Evolutionary conservation across 805 yeast species (phyloP).

Genomic region (Candida sithepensis): DNA sequence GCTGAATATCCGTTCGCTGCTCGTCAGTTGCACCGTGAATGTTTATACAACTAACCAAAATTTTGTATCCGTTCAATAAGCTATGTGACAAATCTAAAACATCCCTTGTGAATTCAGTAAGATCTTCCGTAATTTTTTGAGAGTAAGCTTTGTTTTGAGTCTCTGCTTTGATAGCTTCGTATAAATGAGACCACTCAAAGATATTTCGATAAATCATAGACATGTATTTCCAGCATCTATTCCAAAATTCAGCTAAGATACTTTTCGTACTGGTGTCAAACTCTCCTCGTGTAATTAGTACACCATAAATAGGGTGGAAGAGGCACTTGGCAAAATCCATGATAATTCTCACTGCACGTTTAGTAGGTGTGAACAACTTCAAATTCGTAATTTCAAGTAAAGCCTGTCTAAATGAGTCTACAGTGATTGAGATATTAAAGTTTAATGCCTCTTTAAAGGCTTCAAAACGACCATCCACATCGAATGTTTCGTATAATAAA

Average conservation of each 20-base stretch:
- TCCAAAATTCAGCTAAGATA: constrained; percentile 55
- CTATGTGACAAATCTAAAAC: constrained; percentile 73
- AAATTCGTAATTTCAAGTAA: constrained; percentile 13
- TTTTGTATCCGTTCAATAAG: constrained; percentile 61
- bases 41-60: constrained; percentile 32
- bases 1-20: constrained; percentile 19
- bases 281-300: constrained; percentile 27
- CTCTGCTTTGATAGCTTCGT: constrained; percentile 24
- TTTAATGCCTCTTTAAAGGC: constrained; percentile 57
- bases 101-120: constrained; percentile 76
- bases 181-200: constrained; percentile 62
- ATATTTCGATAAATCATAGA: constrained; percentile 66
- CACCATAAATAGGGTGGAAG: constrained; percentile 64
- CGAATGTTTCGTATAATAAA: constrained; percentile 70
- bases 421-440: constrained; percentile 39
- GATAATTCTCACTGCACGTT: constrained; percentile 61
- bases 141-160: constrained; percentile 17
- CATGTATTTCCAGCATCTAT: constrained; percentile 65
- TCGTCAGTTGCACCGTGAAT: constrained; percentile 17
- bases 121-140: constrained; percentile 20
- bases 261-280: constrained; percentile 13
- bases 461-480: constrained; percentile 75
- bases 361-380: constrained; percentile 20
- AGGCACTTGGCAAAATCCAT: constrained; percentile 69
- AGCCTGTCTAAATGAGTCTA: constrained; percentile 40